Conservation (phyloP, 2,329 filamentous ascomycete species). For the Stachybotrys chlorohalonatus region DNA sequence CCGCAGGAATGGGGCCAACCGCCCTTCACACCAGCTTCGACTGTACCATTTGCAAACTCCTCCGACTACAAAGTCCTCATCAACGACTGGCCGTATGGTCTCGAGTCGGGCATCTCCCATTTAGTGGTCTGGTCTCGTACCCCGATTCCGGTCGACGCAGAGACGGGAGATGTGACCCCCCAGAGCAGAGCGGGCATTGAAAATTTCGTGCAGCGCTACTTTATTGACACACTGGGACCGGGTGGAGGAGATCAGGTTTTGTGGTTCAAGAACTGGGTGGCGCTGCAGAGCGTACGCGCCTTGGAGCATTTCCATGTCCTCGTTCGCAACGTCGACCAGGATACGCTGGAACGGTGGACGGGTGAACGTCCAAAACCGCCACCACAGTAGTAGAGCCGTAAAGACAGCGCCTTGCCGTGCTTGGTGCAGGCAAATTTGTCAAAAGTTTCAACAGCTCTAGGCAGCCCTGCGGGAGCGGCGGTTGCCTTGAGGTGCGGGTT, state of each 20-base stretch:
- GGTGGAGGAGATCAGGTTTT: slow-evolving; percentile 45
- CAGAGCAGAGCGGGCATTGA: slow-evolving; percentile 56
- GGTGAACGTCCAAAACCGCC: slow-evolving; percentile 27
- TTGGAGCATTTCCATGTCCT: slow-evolving; percentile 86
- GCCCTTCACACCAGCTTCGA: slow-evolving; percentile 44
- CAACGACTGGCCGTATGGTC: slow-evolving; percentile 93
- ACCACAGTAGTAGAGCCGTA: slow-evolving; percentile 12
- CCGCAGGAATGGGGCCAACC: slow-evolving; percentile 54
- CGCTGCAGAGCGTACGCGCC: slow-evolving; percentile 76
- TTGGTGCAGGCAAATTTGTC: slow-evolving; percentile 1
- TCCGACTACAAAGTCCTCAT: slow-evolving; percentile 61
- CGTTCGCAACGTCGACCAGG: slow-evolving; percentile 44
- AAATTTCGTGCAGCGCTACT: slow-evolving; percentile 61
- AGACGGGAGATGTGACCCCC: slow-evolving; percentile 62
- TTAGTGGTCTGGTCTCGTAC: slow-evolving; percentile 91
- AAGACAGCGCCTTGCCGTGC: slow-evolving; percentile 1
- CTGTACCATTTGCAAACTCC: slow-evolving; percentile 40
- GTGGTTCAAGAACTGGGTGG: slow-evolving; percentile 95
- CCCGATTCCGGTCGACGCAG: slow-evolving; percentile 59
- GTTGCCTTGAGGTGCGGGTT: slow-evolving; percentile 32
- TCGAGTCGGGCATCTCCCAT: slow-evolving; percentile 59
- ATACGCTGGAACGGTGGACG: slow-evolving; percentile 45
- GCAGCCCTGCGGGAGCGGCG: slow-evolving; percentile 47
- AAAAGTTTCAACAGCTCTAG: slow-evolving; percentile 13
- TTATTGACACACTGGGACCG: slow-evolving; percentile 47